Percentiles rank a stretch among this genome's conserved stretches.
phyloP scores from a whole-genome alignment of 192 early-diverging fungal species.

The Coemansia sp. region DNA sequence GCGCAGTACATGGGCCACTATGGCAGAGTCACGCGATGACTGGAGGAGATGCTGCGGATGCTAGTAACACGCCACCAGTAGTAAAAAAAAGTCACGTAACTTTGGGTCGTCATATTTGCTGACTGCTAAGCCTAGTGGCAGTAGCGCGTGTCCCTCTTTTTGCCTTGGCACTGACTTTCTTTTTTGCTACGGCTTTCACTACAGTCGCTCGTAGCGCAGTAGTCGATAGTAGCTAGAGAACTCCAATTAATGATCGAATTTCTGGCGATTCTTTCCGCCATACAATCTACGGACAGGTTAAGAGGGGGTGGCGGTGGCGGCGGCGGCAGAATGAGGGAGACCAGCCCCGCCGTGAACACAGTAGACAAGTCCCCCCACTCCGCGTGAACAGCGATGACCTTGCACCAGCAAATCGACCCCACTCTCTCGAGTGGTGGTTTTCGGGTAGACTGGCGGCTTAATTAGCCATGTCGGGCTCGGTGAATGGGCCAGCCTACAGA shows the following conservation, averaged over 20 bases:
- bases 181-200: background rate
- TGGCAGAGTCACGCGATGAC: background rate
- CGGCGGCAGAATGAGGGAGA: background rate
- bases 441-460: background rate
- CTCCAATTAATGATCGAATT: background rate
- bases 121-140: background rate
- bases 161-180: too few relatives aligned
- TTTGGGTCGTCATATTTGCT: background rate
- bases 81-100: background rate
- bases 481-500: background rate
- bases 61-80: constrained; percentile 1
- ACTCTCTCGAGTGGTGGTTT: background rate
- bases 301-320: background rate
- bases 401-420: background rate
- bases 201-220: background rate
- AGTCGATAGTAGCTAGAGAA: background rate
- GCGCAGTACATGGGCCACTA: background rate
- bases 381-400: background rate
- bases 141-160: background rate
- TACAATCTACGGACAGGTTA: background rate
- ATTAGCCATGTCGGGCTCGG: background rate
- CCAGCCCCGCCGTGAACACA: background rate
- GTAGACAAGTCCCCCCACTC: background rate
- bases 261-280: background rate
- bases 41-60: background rate